Conservation (phyloP, 129 eudicot genomes). For the Centrapalus pauciflorus region DNA sequence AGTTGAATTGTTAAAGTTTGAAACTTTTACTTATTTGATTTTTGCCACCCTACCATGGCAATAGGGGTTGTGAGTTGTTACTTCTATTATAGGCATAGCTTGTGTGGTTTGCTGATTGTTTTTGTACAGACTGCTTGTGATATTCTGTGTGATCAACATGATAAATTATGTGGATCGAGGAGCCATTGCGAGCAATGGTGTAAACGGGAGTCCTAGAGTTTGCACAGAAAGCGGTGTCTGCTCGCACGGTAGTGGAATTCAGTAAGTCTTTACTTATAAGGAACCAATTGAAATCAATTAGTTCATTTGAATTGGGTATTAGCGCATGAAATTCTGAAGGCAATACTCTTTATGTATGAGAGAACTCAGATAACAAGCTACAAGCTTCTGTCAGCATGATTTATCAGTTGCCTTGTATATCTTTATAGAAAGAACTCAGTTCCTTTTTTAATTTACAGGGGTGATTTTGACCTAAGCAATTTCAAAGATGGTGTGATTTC, state of each 20-base stretch:
- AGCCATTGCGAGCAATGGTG: conserved; percentile 96
- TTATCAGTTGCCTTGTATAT: too few relatives aligned
- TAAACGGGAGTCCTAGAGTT: conserved; percentile 64
- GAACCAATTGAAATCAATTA: neutral
- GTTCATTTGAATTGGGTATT: neutral
- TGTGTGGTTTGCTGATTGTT: neutral
- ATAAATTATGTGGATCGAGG: conserved; percentile 92
- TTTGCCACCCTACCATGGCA: neutral
- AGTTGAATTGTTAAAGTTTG: neutral
- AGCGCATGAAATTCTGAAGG: neutral
- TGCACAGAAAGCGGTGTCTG: conserved; percentile 57
- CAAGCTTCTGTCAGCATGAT: neutral
- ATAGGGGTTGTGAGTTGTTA: too few relatives aligned
- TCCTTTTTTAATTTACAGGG: conserved; percentile 40
- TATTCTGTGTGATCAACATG: conserved; percentile 82
- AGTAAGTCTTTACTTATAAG: conserved; percentile 46
- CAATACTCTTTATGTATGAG: neutral
- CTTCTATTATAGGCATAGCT: too few relatives aligned
- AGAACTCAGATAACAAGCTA: neutral
- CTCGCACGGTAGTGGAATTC: conserved; percentile 84
- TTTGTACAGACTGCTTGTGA: conserved; percentile 58
- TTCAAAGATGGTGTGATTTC: conserved; percentile 94
- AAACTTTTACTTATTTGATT: too few relatives aligned
- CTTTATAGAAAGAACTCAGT: too few relatives aligned
- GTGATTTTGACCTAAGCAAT: conserved; percentile 74